Evolutionary conservation across 2,329 filamentous ascomycete species (phyloP).

Genomic region (Waltergamsia citrina): DNA sequence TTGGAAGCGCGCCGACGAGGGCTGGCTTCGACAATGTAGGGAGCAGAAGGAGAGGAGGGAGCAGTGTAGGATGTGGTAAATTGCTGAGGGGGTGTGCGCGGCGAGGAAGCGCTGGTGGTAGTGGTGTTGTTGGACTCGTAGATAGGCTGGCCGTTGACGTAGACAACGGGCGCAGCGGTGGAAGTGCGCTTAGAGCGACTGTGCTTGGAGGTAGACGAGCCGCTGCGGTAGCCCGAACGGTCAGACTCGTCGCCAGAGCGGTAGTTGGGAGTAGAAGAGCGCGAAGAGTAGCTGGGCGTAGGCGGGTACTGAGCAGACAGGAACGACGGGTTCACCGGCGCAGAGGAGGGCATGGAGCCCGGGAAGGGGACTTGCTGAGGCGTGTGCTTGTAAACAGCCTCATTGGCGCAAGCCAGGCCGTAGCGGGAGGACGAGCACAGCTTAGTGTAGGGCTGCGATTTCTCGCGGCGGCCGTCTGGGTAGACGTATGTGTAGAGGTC

Average conservation of each 20-base stretch:
- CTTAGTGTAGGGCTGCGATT: slow-evolving; percentile 18
- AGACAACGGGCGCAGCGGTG: slow-evolving; percentile 19
- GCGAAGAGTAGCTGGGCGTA: slow-evolving; percentile 25
- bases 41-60: slow-evolving; percentile 24
- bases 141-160: slow-evolving; percentile 25
- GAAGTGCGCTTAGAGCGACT: slow-evolving; percentile 10
- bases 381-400: slow-evolving; percentile 30
- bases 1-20: slow-evolving; percentile 8
- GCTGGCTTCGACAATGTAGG: slow-evolving; percentile 14
- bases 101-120: slow-evolving; percentile 25
- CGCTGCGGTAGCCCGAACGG: slow-evolving; percentile 17
- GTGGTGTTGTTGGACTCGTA: slow-evolving; percentile 14
- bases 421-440: slow-evolving; percentile 28
- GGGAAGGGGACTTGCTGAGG: slow-evolving; percentile 23
- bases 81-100: slow-evolving; percentile 34
- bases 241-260: slow-evolving; percentile 28
- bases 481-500: slow-evolving; percentile 35
- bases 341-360: slow-evolving; percentile 13
- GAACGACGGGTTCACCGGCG: slow-evolving; percentile 14
- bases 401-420: slow-evolving; percentile 30
- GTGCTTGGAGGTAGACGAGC: slow-evolving; percentile 14
- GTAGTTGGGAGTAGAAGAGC: slow-evolving; percentile 17
- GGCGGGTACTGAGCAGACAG: slow-evolving; percentile 25
- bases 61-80: slow-evolving; percentile 28
- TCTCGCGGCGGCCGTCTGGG: slow-evolving; percentile 30